phyloP scores from a whole-genome alignment of 1,284 basidiomycete genomes.

The Ceratorhiza oryzae-sativae region DNA sequence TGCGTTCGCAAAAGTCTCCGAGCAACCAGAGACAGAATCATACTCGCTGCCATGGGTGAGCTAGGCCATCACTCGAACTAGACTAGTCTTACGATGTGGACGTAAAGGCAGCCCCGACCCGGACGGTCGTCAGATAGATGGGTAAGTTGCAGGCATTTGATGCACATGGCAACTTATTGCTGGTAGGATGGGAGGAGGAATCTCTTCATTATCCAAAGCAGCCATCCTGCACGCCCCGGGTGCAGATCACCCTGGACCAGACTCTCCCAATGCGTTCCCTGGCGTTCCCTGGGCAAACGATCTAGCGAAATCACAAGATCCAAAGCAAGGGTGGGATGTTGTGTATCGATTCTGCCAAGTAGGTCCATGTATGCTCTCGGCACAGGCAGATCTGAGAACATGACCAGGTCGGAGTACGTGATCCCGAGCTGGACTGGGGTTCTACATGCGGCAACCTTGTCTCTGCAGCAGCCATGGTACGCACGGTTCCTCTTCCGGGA shows the following conservation, averaged over 20 bases:
- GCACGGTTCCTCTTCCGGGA: neutral
- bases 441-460: slow-evolving; percentile 63
- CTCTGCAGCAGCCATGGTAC: slow-evolving; percentile 36
- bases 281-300: slow-evolving; percentile 40
- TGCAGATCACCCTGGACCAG: slow-evolving; percentile 44
- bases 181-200: slow-evolving; percentile 78
- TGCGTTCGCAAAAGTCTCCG: slow-evolving; percentile 30
- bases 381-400: neutral
- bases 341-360: slow-evolving; percentile 56
- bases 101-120: slow-evolving; percentile 74
- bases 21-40: slow-evolving; percentile 24
- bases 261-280: slow-evolving; percentile 27
- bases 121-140: slow-evolving; percentile 78
- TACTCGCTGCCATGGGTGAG: slow-evolving; percentile 41
- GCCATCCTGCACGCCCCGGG: slow-evolving; percentile 62
- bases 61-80: neutral
- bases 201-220: slow-evolving; percentile 82
- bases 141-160: slow-evolving; percentile 2
- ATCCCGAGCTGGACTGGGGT: slow-evolving; percentile 64
- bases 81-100: neutral
- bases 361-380: neutral
- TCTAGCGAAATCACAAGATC: slow-evolving; percentile 3
- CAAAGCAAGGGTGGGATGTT: slow-evolving; percentile 39
- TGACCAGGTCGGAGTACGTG: slow-evolving; percentile 60
- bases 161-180: slow-evolving; percentile 43